Base-by-base conservation (phyloP, 1,139 yeast species). In the Lodderomyces metapsilosis region DNA sequence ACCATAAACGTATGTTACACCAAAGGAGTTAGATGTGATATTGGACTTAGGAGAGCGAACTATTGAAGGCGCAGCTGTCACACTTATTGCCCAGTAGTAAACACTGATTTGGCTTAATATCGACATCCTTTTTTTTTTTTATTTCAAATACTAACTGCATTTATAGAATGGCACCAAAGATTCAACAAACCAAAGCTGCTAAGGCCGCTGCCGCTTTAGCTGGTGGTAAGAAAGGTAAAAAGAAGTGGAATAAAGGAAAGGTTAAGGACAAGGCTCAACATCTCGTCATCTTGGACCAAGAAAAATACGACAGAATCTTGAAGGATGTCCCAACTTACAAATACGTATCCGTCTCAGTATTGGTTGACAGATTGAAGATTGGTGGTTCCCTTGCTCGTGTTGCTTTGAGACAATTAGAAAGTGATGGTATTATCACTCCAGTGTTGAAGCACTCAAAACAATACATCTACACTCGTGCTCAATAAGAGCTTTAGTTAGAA, bases 181-280 rank as follows among this genome's bases (percentile, higher is more conserved):
- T 88, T 77, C 98, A 91, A 83, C 94, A 88, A 78, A 86, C 97
- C 70, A 92, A 92, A 84, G 97, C 98, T 76, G 96, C 96, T 71
- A 91, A 91, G 84, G 97, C 98, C 74, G 97, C 98, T 69, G 98
- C 98, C 82, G 98, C 98, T 75, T 81, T 89, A 84, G 96, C 98
- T 74, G 98, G 98, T 87, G 97, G 98, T 84, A 92, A 92, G 88
- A 89, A 92, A 76, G 89, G 96, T 79, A 92, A 94, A 89, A 92
- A 92, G 95, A 92, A 92, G 96, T 92, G 98, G 98, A 87, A 95
- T 85, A 91, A 92, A 84, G 97, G 97, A 78, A 89, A 95, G 87
- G 96, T 89, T 76, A 94, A 94, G 94, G 99, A 92, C 80, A 92
- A 88, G 95, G 98, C 98, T 65, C 95, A 88, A 76, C 98, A 92